Conservation (phyloP, 441 rosid genomes). For the Adansonia gregorii region DNA sequence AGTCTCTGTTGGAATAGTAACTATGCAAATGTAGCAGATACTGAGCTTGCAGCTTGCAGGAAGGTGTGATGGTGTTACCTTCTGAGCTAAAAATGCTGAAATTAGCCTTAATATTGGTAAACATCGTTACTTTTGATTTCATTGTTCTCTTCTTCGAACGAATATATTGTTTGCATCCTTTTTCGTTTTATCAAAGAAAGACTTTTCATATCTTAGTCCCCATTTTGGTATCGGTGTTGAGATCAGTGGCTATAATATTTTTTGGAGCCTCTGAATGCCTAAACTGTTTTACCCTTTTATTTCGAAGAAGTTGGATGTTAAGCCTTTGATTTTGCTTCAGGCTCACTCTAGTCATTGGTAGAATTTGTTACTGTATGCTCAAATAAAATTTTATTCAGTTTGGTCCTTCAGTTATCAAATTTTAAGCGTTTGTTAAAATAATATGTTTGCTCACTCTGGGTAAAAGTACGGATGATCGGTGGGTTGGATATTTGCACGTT, state of each 20-base stretch:
- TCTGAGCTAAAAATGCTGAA: neutral
- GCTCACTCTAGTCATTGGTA: no score
- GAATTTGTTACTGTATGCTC: no score
- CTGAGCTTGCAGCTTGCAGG: neutral
- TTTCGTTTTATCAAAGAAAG: neutral
- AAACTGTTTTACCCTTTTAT: neutral
- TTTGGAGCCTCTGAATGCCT: neutral
- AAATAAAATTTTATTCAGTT: no score
- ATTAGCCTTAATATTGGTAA: neutral
- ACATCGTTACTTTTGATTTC: neutral
- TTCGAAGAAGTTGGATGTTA: no score
- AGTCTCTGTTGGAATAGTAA: conserved; percentile 1
- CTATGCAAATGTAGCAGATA: conserved; percentile 11
- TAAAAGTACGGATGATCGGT: no score
- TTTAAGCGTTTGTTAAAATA: no score
- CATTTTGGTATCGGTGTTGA: neutral
- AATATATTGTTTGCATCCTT: neutral
- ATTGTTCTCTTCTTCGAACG: neutral
- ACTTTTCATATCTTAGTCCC: neutral
- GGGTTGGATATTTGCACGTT: no score
- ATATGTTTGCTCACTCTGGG: no score
- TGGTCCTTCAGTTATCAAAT: no score
- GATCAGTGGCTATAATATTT: neutral
- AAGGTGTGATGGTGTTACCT: neutral
- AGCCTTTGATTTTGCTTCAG: no score